Conservation (phyloP, 73 alveolate genomes). For the Tetrahymena thermophila region DNA sequence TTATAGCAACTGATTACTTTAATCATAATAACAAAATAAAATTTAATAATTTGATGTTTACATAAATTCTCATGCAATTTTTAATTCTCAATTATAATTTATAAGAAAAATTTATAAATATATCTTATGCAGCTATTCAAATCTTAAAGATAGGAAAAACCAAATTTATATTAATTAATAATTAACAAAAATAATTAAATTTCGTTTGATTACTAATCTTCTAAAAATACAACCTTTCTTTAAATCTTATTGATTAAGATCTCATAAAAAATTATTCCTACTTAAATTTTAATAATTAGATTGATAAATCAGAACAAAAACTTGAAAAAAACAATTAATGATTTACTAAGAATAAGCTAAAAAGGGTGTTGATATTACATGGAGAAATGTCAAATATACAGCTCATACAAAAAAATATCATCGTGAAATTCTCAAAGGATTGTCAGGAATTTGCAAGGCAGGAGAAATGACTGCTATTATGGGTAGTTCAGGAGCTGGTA, state of each 20-base stretch:
- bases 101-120: neutral
- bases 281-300: neutral
- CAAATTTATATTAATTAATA: neutral
- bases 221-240: neutral
- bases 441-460: conserved; percentile 70
- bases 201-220: neutral
- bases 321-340: neutral
- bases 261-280: no score
- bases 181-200: no score
- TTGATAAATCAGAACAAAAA: neutral
- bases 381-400: neutral
- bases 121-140: neutral
- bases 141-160: neutral
- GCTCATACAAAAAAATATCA: neutral
- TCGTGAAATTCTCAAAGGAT: conserved; percentile 48
- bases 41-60: neutral
- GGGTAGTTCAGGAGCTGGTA: conserved; percentile 96
- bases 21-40: no score
- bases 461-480: conserved; percentile 82
- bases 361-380: neutral
- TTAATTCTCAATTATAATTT: no score
- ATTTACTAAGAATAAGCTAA: neutral
- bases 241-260: neutral
- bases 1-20: neutral
- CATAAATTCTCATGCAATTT: neutral